Conservation (phyloP, 805 yeast genomes). For the Myxozyma monticola region DNA sequence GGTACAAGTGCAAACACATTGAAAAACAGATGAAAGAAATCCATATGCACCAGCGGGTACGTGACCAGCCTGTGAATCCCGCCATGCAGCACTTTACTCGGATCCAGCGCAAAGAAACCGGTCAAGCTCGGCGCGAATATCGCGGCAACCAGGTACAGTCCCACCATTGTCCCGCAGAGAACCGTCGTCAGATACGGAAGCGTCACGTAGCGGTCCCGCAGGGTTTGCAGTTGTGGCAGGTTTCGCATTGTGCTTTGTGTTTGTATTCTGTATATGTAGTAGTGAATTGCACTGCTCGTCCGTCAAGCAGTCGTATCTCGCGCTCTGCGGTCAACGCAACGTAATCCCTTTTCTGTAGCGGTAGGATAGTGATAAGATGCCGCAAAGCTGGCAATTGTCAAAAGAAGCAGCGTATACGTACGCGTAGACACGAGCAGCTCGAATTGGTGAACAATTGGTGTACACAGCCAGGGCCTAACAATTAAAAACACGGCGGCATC, state of each 20-base stretch:
- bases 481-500: too few relatives aligned
- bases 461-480: too few relatives aligned
- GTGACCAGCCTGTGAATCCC: slow-evolving; percentile 27
- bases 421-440: too few relatives aligned
- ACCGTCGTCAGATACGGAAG: slow-evolving; percentile 25
- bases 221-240: slow-evolving; percentile 9
- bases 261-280: too few relatives aligned
- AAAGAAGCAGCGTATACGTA: too few relatives aligned
- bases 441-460: too few relatives aligned
- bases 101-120: slow-evolving; percentile 11
- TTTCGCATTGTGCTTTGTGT: slow-evolving; percentile 2
- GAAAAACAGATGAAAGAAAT: slow-evolving; percentile 23
- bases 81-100: slow-evolving; percentile 13
- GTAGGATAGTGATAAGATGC: too few relatives aligned
- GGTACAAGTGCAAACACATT: slow-evolving; percentile 27
- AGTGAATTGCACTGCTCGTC: too few relatives aligned
- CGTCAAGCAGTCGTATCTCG: too few relatives aligned
- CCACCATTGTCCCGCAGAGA: slow-evolving; percentile 1
- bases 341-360: too few relatives aligned
- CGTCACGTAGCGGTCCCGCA: slow-evolving; percentile 17
- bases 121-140: slow-evolving; percentile 5
- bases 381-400: too few relatives aligned
- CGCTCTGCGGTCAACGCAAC: too few relatives aligned
- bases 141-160: not conserved
- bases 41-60: slow-evolving; percentile 29